Evolutionary conservation across 139 green algal species (phyloP), one percentile per base, ranked within the genome.

Genomic region (Monoraphidium neglectum): DNA sequence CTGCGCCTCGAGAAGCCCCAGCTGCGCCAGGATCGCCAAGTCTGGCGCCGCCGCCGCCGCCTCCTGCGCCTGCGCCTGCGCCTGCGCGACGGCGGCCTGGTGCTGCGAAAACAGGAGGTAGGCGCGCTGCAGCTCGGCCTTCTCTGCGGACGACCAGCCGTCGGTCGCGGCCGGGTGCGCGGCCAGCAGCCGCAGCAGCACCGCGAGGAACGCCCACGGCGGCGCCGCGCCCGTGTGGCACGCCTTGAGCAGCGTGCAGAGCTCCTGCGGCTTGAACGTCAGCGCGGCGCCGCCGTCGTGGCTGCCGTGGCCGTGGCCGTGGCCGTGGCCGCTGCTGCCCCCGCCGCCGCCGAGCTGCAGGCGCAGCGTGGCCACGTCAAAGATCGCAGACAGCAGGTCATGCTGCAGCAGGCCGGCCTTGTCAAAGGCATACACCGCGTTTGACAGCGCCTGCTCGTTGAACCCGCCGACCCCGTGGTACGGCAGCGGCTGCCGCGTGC

Each of bases 361-460:
- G 3, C 83, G 73, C 40, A 88, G 77, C 2, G 70, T 74, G 28
- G 80, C 80, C 18, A 88, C 80, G 40, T 80, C 81, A 70, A 88
- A 88, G 3, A 88, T 77, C 64, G 57, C 67, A 18, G 70, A 40
- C 70, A 89, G 70, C 67, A 89, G 80, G 65, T 89, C 84, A 4
- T 56, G 47, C 61, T 81, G 74, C n/a, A 89, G 77, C 43, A 85
- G 56, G 10, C 82, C 78, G 10, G 74, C 78, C 72, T 87, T 90
- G 46, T 88, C 82, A 64, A 82, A 90, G 23, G 86, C 86, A 38
- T 86, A 90, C 8, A 88, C 82, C 49, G 82, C 79, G 79, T 90
- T 90, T 47, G 74, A 81, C 43, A 90, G 82, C 18, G 85, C 85
- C 54, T 90, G 86, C 80, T 90, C 86, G 67, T 90, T 90, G 77